phyloP scores from a whole-genome alignment of 78 protist species.

The Pigoraptor vietnamica region DNA sequence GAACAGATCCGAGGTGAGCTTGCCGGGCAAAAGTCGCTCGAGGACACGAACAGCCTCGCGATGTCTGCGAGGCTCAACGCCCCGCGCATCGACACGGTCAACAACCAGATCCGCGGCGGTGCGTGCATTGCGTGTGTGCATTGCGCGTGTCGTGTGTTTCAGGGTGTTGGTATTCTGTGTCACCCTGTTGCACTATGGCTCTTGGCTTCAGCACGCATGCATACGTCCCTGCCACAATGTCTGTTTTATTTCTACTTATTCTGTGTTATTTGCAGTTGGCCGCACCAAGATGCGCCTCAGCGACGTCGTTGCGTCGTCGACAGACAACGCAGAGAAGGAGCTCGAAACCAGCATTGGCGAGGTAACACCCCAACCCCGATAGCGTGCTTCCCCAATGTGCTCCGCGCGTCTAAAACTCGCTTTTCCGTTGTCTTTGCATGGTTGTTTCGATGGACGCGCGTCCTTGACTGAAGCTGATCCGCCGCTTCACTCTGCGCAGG shows the following conservation, averaged over 20 bases:
- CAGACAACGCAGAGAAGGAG: background rate
- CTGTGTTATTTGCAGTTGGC: background rate
- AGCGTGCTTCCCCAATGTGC: background rate
- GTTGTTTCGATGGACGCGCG: too few relatives aligned
- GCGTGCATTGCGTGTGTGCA: too few relatives aligned
- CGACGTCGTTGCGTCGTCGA: background rate
- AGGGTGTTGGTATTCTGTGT: background rate
- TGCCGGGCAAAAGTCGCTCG: background rate
- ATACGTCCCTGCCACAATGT: background rate
- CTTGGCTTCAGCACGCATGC: background rate
- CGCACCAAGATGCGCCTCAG: background rate
- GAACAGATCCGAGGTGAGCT: background rate
- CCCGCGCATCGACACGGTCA: background rate
- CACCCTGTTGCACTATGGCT: background rate
- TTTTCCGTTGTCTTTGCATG: too few relatives aligned
- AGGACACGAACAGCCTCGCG: background rate
- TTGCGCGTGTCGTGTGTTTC: too few relatives aligned
- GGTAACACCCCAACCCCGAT: background rate
- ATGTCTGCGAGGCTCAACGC: background rate
- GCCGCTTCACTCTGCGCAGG: background rate
- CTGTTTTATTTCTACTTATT: too few relatives aligned
- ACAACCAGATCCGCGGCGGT: background rate
- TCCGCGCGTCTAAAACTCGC: background rate
- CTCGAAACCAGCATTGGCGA: background rate
- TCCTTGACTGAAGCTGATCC: background rate